Percentiles rank a stretch among this genome's conserved stretches.
Evolutionary conservation across 768 basidiomycete species (phyloP).

Genomic region (Ephemerocybe angulata): DNA sequence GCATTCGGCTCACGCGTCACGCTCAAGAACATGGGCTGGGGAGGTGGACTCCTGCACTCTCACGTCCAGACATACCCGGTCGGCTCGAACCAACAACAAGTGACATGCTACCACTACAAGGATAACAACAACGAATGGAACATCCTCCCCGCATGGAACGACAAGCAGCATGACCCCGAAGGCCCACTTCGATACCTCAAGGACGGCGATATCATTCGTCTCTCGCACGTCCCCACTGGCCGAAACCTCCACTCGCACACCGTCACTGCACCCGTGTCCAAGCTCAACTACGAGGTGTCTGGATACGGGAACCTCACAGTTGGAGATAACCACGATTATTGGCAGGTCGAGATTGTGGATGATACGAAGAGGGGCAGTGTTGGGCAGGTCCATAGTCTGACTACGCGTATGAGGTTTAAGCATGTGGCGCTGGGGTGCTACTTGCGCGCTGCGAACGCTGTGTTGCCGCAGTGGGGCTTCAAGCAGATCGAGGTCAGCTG

Average conservation of each 20-base stretch:
- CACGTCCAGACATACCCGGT: conserved; percentile 97
- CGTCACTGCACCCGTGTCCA: conserved; percentile 83
- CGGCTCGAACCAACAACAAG: conserved; percentile 94
- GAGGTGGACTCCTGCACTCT: conserved; percentile 94
- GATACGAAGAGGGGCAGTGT: conserved; percentile 64
- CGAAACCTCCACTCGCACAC: conserved; percentile 92
- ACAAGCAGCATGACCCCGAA: conserved; percentile 56
- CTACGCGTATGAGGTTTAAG: conserved; percentile 82
- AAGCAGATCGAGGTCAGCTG: conserved; percentile 98
- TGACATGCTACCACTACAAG: conserved; percentile 99
- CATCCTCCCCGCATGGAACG: conserved; percentile 79
- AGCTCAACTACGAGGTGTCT: conserved; percentile 87
- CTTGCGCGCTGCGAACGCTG: conserved; percentile 80
- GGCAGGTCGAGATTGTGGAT: conserved; percentile 92
- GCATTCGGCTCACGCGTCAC: conserved; percentile 89
- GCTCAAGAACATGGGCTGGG: conserved; percentile 96
- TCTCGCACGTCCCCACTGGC: conserved; percentile 77
- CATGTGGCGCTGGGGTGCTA: conserved; percentile 83
- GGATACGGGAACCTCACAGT: conserved; percentile 89
- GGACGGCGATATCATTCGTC: conserved; percentile 75
- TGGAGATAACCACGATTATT: conserved; percentile 87
- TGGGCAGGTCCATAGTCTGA: too few species aligned
- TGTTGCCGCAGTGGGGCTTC: conserved; percentile 99
- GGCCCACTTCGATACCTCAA: not conserved
- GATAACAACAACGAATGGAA: conserved; percentile 95